Conservation (phyloP, 176 grass and related monocot genomes). For the Saccharum spontaneum region DNA sequence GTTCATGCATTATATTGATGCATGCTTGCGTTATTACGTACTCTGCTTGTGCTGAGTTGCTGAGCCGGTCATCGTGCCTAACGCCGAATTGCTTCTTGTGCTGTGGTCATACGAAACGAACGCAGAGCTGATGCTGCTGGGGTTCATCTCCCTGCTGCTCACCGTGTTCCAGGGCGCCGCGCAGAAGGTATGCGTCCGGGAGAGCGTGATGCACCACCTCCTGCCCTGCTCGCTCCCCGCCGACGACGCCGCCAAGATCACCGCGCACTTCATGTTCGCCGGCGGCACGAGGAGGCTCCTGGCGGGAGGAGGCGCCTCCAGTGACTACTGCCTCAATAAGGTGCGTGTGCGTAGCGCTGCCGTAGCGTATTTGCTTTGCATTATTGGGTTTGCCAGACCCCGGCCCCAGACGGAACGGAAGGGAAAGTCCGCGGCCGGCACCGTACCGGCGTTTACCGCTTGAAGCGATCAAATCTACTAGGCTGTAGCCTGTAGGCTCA, state of each 20-base stretch:
- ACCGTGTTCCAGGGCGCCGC: conserved; percentile 55
- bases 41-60: background rate
- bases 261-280: conserved; percentile 28
- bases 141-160: conserved; percentile 86
- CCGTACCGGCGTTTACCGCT: background rate
- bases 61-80: no score
- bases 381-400: background rate
- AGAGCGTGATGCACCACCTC: conserved; percentile 41
- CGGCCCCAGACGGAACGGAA: no score
- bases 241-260: background rate
- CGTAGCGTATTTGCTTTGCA: background rate
- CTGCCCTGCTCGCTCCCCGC: conserved; percentile 51
- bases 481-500: background rate
- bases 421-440: background rate
- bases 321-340: conserved; percentile 46
- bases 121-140: conserved; percentile 76
- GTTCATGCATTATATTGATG: background rate
- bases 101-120: background rate
- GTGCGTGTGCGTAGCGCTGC: background rate
- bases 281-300: conserved; percentile 52
- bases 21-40: background rate
- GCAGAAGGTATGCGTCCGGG: conserved; percentile 52
- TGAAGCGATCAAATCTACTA: background rate
- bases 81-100: background rate
- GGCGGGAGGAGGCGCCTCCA: conserved; percentile 20